Conservation (phyloP, 225 moss, liverwort and hornwort genomes). For the Straminergon stramineum region DNA sequence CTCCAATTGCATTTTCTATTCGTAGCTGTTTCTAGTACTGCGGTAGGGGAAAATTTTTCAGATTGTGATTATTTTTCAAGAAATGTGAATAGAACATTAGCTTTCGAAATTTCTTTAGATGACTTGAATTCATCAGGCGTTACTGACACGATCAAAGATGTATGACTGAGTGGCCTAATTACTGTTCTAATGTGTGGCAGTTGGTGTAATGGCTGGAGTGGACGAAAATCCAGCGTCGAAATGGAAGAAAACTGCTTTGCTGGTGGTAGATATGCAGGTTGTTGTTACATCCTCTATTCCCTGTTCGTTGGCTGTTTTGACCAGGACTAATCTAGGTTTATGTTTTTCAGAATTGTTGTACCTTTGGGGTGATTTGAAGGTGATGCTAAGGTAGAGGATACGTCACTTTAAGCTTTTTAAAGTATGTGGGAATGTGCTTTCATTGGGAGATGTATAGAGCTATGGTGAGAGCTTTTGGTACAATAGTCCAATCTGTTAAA, state of each 20-base stretch:
- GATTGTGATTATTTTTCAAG: not conserved
- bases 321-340: not conserved
- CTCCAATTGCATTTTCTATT: not conserved
- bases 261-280: conserved; percentile 98
- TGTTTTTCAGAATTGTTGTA: not conserved
- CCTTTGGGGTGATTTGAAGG: not conserved
- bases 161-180: not conserved
- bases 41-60: not conserved
- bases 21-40: not conserved
- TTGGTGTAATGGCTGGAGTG: conserved; percentile 23
- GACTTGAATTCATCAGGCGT: not conserved
- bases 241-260: conserved; percentile 72
- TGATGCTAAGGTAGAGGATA: not conserved
- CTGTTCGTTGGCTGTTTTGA: not conserved
- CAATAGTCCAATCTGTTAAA: not conserved
- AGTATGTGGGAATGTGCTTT: not conserved
- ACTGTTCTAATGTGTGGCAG: not conserved
- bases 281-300: not conserved
- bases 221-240: conserved; percentile 20
- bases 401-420: not conserved
- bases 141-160: not conserved
- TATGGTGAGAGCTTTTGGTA: not conserved
- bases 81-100: not conserved
- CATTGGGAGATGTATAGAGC: not conserved
- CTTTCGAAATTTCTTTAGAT: not conserved